phyloP scores from a whole-genome alignment of 768 basidiomycete species.

The Mycena indigotica region DNA sequence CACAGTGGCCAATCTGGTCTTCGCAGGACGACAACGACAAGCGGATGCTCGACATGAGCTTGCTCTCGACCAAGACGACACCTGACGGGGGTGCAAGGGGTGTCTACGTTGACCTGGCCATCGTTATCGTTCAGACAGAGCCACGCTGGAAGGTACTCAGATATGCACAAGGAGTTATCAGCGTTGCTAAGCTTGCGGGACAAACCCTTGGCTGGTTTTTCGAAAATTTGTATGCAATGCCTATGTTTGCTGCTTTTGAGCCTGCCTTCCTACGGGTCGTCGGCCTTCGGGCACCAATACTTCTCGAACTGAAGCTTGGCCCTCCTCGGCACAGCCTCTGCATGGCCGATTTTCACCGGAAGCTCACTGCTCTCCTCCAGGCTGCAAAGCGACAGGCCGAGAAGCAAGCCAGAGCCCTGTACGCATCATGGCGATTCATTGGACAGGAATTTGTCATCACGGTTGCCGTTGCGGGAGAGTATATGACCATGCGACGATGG shows the following conservation, averaged over 20 bases:
- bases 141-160: background rate
- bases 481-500: background rate
- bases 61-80: background rate
- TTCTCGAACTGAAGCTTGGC: conserved; percentile 6
- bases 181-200: background rate
- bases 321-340: background rate
- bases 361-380: background rate
- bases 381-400: background rate
- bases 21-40: background rate
- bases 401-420: conserved; percentile 1
- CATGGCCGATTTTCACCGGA: background rate
- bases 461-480: conserved; percentile 3
- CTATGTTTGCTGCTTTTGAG: background rate
- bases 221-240: background rate
- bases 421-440: background rate
- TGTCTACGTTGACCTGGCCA: conserved; percentile 11
- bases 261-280: conserved; percentile 2
- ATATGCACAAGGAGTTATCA: background rate
- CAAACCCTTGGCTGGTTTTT: background rate
- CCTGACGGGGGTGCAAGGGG: conserved; percentile 5
- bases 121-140: background rate
- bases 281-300: conserved; percentile 1
- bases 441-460: background rate
- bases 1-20: background rate
- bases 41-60: background rate